phyloP scores from a whole-genome alignment of 2,329 filamentous ascomycete species.

The Diaporthe velutina region DNA sequence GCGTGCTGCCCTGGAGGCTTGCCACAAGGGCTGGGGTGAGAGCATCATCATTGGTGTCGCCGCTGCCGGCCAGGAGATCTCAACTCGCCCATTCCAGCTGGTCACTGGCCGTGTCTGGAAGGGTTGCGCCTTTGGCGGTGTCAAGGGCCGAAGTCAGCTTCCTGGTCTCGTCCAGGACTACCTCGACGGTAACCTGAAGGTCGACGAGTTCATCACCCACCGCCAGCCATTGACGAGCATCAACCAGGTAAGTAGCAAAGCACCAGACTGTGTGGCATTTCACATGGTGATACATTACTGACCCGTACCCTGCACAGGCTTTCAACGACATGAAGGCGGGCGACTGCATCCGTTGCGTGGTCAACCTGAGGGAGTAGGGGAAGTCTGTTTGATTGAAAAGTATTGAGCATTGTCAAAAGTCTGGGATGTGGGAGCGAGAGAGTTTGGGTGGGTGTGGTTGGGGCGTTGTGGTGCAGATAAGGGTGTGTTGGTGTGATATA shows the following conservation, averaged over 20 bases:
- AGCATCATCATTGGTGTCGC: conserved; percentile 98
- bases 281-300: neutral
- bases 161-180: conserved; percentile 91
- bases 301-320: conserved; percentile 55
- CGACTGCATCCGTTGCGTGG: conserved; percentile 96
- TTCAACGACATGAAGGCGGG: conserved; percentile 94
- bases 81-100: conserved; percentile 94
- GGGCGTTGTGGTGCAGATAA: conserved; percentile 1
- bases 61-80: conserved; percentile 94
- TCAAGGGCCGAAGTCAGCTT: conserved; percentile 96
- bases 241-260: conserved; percentile 65
- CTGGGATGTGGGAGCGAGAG: conserved; percentile 20
- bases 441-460: conserved; percentile 1
- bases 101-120: conserved; percentile 98
- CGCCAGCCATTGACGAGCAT: conserved; percentile 85
- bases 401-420: conserved; percentile 22
- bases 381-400: neutral
- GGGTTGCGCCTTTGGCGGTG: conserved; percentile 96
- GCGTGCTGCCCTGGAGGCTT: conserved; percentile 94
- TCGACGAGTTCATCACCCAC: conserved; percentile 99
- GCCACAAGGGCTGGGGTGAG: conserved; percentile 99
- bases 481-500: conserved; percentile 9
- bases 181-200: conserved; percentile 89
- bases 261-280: neutral
- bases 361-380: conserved; percentile 67